phyloP scores from a whole-genome alignment of 768 basidiomycete genomes.

The Panaeolus papilionaceus region DNA sequence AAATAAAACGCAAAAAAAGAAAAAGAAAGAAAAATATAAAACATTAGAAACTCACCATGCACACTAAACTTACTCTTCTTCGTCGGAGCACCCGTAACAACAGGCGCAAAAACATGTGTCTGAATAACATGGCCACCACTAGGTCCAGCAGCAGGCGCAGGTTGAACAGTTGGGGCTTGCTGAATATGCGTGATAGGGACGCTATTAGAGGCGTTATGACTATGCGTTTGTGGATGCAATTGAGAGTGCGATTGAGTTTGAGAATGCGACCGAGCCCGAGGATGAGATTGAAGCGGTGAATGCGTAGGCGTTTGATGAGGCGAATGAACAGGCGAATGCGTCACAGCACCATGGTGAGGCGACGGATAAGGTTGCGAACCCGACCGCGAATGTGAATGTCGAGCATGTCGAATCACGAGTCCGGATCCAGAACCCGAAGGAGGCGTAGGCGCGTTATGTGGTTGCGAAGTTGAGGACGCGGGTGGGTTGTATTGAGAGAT shows the following conservation, averaged over 20 bases:
- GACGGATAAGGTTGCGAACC: background rate
- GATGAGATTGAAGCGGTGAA: background rate
- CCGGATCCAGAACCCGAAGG: too few relatives aligned
- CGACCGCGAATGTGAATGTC: background rate
- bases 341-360: background rate
- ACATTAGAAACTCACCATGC: conserved; percentile 18
- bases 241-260: background rate
- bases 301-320: background rate
- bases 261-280: background rate
- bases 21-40: conserved; percentile 14
- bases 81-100: conserved; percentile 73
- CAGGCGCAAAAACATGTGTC: conserved; percentile 76
- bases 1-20: conserved; percentile 16
- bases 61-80: conserved; percentile 63
- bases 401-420: too few relatives aligned
- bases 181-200: background rate
- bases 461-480: too few relatives aligned
- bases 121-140: conserved; percentile 51
- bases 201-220: background rate
- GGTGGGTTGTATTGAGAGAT: too few relatives aligned
- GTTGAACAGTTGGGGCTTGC: background rate
- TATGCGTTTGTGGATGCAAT: background rate
- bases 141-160: background rate
- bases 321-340: background rate
- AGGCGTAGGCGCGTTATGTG: too few relatives aligned